Evolutionary conservation across 2,329 filamentous ascomycete genomes (phyloP).

Genomic region (Stachybotrys elegans): DNA sequence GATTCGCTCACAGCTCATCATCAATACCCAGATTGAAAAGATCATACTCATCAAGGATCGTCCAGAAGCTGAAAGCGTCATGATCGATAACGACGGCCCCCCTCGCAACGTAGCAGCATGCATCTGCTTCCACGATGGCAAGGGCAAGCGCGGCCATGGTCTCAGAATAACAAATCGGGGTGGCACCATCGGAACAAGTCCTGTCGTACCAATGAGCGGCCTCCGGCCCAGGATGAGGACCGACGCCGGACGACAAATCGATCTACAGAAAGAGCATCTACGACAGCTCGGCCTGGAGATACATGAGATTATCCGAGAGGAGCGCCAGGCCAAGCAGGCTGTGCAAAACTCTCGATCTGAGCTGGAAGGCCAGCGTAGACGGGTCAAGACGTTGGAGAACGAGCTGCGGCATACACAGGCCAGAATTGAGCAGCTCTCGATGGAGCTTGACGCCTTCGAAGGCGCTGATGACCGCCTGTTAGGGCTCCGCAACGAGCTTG

Average conservation of each 20-base stretch:
- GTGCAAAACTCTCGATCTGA: conserved; percentile 42
- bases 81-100: conserved; percentile 54
- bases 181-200: conserved; percentile 36
- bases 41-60: conserved; percentile 69
- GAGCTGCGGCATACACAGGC: conserved; percentile 57
- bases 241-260: conserved; percentile 64
- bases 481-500: conserved; percentile 51
- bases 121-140: conserved; percentile 61
- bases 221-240: conserved; percentile 75
- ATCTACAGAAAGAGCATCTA: conserved; percentile 42
- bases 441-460: conserved; percentile 61
- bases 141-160: conserved; percentile 48
- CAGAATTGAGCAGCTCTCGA: conserved; percentile 42
- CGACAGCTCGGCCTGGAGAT: conserved; percentile 52
- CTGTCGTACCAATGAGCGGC: conserved; percentile 41
- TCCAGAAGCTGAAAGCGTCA: conserved; percentile 60
- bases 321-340: conserved; percentile 40
- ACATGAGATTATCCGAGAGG: conserved; percentile 43
- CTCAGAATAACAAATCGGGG: conserved; percentile 47
- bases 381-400: conserved; percentile 39
- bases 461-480: conserved; percentile 64
- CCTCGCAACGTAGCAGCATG: conserved; percentile 69
- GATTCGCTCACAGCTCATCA: conserved; percentile 77
- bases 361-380: conserved; percentile 36
- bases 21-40: conserved; percentile 79